phyloP scores from a whole-genome alignment of 768 basidiomycete genomes.

The Mycena crocata region DNA sequence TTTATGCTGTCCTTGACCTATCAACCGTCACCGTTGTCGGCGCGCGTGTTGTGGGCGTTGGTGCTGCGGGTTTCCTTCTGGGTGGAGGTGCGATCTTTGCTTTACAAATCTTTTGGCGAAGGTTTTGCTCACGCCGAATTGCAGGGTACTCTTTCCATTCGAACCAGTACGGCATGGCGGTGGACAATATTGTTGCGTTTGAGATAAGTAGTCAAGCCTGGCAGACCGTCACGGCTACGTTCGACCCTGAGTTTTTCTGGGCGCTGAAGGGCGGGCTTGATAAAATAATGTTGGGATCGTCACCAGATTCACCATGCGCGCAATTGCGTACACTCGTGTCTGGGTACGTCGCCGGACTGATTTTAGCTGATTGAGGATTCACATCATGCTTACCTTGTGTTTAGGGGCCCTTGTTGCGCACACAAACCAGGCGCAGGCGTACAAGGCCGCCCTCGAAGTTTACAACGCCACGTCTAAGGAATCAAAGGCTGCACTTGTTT shows the following conservation, averaged over 20 bases:
- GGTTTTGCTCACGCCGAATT: background rate
- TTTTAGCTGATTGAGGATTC: background rate
- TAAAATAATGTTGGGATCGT: background rate
- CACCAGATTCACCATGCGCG: background rate
- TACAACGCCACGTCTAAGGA: background rate
- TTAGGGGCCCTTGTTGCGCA: background rate
- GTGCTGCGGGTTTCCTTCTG: background rate
- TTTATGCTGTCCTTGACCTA: background rate
- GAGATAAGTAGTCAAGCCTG: background rate
- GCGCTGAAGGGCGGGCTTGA: background rate
- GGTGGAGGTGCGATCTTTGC: background rate
- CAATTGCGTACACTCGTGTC: conserved; percentile 1
- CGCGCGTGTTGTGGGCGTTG: background rate
- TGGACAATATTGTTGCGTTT: background rate
- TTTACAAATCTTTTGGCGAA: background rate
- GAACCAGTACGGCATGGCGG: conserved; percentile 1
- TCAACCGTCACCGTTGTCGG: background rate
- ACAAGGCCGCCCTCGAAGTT: background rate
- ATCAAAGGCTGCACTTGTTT: background rate
- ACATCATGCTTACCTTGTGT: background rate
- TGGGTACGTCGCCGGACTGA: background rate
- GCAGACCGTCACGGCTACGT: background rate
- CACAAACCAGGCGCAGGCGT: background rate
- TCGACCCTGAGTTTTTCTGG: background rate
- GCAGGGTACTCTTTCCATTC: background rate